Conservation (phyloP, 371 early-diverging fungal species). For the Batkoa obscura region DNA sequence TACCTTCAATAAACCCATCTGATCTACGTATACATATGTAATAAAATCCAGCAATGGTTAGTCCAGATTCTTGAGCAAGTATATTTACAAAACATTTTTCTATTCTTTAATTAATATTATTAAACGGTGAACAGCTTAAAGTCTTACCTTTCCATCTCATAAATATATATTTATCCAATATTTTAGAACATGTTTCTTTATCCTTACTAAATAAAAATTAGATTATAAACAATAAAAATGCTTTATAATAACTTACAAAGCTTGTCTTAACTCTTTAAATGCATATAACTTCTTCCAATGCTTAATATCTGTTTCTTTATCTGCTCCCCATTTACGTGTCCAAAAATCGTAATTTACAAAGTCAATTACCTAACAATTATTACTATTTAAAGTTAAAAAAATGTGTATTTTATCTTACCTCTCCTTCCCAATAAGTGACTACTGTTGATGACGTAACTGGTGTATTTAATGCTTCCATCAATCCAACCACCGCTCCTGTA, state of each 20-base stretch:
- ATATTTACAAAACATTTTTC: slow-evolving; percentile 22
- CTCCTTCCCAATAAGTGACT: slow-evolving; percentile 33
- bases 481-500: slow-evolving; percentile 20
- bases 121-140: not conserved
- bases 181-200: too few relatives aligned
- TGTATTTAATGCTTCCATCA: slow-evolving; percentile 32
- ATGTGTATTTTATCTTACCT: slow-evolving; percentile 11
- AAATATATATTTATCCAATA: slow-evolving; percentile 21
- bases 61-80: slow-evolving; percentile 21
- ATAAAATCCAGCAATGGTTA: slow-evolving; percentile 37
- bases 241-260: not conserved
- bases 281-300: slow-evolving; percentile 28
- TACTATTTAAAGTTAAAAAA: not conserved
- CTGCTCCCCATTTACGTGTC: slow-evolving; percentile 26
- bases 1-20: slow-evolving; percentile 29
- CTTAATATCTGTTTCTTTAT: slow-evolving; percentile 16
- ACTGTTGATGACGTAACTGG: slow-evolving; percentile 20
- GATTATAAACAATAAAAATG: not conserved
- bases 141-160: slow-evolving; percentile 39
- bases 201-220: not conserved
- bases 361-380: slow-evolving; percentile 20
- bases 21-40: slow-evolving; percentile 26
- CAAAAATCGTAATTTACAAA: slow-evolving; percentile 24
- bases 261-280: slow-evolving; percentile 12
- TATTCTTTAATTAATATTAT: not conserved